Base-by-base conservation (phyloP, 257 asterid genomes). In the Hygrophila difformis region DNA sequence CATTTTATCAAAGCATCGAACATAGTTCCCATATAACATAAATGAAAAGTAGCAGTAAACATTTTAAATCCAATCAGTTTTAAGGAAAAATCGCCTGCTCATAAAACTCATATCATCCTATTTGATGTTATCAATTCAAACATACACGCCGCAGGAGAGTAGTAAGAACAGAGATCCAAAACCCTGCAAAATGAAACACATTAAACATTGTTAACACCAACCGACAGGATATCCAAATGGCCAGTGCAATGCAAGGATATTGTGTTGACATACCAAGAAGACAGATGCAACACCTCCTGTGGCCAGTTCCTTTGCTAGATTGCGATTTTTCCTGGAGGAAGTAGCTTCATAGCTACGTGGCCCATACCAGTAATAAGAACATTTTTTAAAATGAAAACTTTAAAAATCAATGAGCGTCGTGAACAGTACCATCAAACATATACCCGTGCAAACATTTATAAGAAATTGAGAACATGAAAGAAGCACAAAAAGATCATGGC, bases 121-220 rank as follows among this genome's bases (percentile, higher is more conserved):
- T 53, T 48, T 12, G 49, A 41, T 13, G 47, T 39, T 29, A 37
- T 15, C 2, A 57, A 29, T 53, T 85, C 82, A 89, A 62, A 89
- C 98, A 50, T 85, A 89, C 52, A 89, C 81, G n/a, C 98, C 98
- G 1, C 82, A 77, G 52, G 98, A 75, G 54, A 89, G 98, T 23
- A 89, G 81, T 84, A 89, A 63, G 77, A 89, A 89, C 67, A 89
- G 64, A 54, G 96, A 85, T 54, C 98, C 98, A 37, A 89, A 89
- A 41, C 98, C 98, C 96, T 89, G 91, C 69, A 51, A 21, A 38
- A 57, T 33, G 44, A n/a, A n/a, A 61, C 19, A 51, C 12, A 34
- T 53, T 12, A 53, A n/a, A n/a, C n/a, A 33, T 40, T 35, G 53
- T 38, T n/a, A 59, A 31, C 37, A 17, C 49, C 37, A 51, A 26